Percentiles rank a stretch among this genome's conserved stretches.
Evolutionary conservation across 2,329 filamentous ascomycete species (phyloP).

Genomic region (Fusarium graminum): DNA sequence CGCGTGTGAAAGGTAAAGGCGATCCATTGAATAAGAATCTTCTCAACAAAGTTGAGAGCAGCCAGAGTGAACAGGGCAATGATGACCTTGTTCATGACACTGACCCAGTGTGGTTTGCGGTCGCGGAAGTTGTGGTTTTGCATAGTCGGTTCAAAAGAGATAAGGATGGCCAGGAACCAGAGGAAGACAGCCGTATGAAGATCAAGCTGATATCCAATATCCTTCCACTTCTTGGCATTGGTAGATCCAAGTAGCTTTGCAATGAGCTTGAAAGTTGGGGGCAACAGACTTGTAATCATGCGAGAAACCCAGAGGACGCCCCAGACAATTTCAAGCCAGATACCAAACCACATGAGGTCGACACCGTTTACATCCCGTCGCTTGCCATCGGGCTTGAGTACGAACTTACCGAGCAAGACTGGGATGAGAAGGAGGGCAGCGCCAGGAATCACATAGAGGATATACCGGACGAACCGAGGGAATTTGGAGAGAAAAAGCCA

Average conservation of each 20-base stretch:
- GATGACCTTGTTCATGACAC: conserved; percentile 85
- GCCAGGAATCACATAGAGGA: conserved; percentile 63
- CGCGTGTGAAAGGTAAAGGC: conserved; percentile 92
- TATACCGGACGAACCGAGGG: conserved; percentile 63
- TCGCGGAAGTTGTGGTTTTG: conserved; percentile 61
- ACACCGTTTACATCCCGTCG: conserved; percentile 71
- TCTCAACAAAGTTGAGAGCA: conserved; percentile 86
- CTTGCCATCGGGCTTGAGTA: conserved; percentile 52
- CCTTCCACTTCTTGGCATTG: conserved; percentile 92
- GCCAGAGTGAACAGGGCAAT: conserved; percentile 85
- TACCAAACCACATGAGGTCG: conserved; percentile 87
- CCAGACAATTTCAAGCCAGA: conserved; percentile 96
- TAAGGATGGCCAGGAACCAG: conserved; percentile 88
- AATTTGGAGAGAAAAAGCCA: conserved; percentile 63
- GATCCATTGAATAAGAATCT: conserved; percentile 94
- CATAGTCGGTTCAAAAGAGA: conserved; percentile 89
- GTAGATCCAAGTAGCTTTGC: conserved; percentile 84
- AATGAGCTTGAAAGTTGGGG: conserved; percentile 61
- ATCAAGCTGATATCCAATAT: conserved; percentile 87
- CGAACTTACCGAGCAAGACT: conserved; percentile 59
- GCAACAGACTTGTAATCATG: conserved; percentile 66
- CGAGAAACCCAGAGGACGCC: conserved; percentile 85
- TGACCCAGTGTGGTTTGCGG: conserved; percentile 75
- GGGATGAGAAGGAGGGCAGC: conserved; percentile 61
- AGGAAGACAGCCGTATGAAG: conserved; percentile 88